phyloP scores from a whole-genome alignment of 495 filamentous ascomycete species.

The Hyaloscypha bicolor region DNA sequence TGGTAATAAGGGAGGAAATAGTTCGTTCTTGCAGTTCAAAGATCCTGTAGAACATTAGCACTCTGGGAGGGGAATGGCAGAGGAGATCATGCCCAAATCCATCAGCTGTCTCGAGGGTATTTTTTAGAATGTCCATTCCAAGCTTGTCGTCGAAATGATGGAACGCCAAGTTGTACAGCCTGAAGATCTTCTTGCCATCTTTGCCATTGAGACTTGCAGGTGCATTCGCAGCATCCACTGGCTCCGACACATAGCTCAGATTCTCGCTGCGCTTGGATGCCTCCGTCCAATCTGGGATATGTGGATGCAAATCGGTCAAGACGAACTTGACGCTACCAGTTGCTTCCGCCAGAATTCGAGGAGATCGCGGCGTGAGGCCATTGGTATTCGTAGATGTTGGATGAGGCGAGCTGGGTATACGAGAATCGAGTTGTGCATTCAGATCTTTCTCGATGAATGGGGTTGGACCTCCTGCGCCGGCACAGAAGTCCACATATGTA shows the following conservation, averaged over 20 bases:
- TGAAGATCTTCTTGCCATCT: conserved; percentile 50
- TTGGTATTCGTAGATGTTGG: conserved; percentile 26
- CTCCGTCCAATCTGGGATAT: conserved; percentile 61
- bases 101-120: conserved; percentile 62
- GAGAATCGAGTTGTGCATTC: conserved; percentile 44
- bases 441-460: conserved; percentile 60
- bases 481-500: conserved; percentile 73
- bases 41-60: conserved; percentile 47
- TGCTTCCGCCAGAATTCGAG: conserved; percentile 10
- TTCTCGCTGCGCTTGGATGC: conserved; percentile 51
- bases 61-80: neutral
- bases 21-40: conserved; percentile 71
- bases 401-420: conserved; percentile 2
- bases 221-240: conserved; percentile 64
- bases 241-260: conserved; percentile 54
- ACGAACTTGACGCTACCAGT: conserved; percentile 57
- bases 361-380: conserved; percentile 23
- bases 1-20: conserved; percentile 52
- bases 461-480: conserved; percentile 71
- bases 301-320: conserved; percentile 70
- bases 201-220: conserved; percentile 45
- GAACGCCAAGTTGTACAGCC: conserved; percentile 73
- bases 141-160: conserved; percentile 72
- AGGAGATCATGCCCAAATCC: conserved; percentile 56
- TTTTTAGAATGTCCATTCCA: conserved; percentile 58